Base-by-base conservation (phyloP, 805 yeast genomes). In the Wickerhamiella alocasiicola region DNA sequence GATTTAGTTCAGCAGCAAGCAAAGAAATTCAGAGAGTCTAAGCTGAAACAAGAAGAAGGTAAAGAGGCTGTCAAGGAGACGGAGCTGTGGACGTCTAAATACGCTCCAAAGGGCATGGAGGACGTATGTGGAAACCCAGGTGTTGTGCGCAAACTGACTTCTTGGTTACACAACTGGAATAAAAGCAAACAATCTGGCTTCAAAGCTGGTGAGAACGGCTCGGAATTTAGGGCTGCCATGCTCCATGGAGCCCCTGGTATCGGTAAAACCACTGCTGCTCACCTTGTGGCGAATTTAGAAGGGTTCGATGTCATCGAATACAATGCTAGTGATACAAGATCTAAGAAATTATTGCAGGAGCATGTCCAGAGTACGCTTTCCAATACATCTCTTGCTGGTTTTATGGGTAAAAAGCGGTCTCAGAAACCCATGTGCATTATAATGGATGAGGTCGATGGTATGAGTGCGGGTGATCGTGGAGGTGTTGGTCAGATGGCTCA, bases 361-460 rank as follows among this genome's bases (percentile, higher is more conserved):
- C 76, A 72, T 29, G 67, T 91, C 19, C 76, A 78, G 45, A 74
- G 78, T 15, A 77, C 84, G 1, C 65, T 88, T 42, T 74, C 73
- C 56, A 88, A 85, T 55, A 77, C 85, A 13, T 83, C 96, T 0
- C 78, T 91, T 12, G 73, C 74, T 40, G 94, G 95, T 0, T 83
- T 65, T 55, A 78, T 83, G 62, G 64, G 70, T 41, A 46, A 31
- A 46, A 46, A 40, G 2, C 70, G 73, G 49, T 66, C 70, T 36
- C 68, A 71, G 39, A 76, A 72, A 36, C 46, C 45, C 45, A 76
- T 88, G 51, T 83, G 85, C 42, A 67, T 91, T 35, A 80, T 91
- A 47, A 85, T 91, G 97, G 99, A 91, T 62, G 99, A 91, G 64
- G 97, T 91, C 23, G 99, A 91, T 59, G 99, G 99, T 51, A 91